A percentile compares a stretch with the other conserved stretches of the same genome.
Conservation (phyloP, 176 grass and related monocot species). For the Carex littledalei region DNA sequence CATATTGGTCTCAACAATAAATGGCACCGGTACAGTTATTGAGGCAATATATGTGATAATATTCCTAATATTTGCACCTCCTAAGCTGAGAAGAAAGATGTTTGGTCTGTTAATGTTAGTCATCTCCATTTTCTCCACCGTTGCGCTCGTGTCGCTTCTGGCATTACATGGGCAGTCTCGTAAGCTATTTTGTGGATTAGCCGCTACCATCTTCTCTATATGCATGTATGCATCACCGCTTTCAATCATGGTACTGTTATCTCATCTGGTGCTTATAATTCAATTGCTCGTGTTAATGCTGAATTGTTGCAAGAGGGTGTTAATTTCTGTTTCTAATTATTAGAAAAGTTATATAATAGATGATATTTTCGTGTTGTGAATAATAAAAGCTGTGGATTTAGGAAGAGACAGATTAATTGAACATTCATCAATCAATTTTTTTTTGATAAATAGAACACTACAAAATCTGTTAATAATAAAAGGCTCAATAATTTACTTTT, state of each 20-base stretch:
- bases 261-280: not conserved
- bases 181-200: slow-evolving; percentile 87
- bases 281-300: not conserved
- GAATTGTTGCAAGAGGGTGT: not conserved
- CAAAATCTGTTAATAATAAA: not conserved
- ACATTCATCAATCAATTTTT: not conserved
- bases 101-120: slow-evolving; percentile 52
- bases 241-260: slow-evolving; percentile 72
- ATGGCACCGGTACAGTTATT: slow-evolving; percentile 64
- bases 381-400: not conserved
- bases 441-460: not conserved
- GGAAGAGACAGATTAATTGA: not conserved
- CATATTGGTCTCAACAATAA: slow-evolving; percentile 85
- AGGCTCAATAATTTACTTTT: not conserved
- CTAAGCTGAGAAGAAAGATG: slow-evolving; percentile 34
- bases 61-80: slow-evolving; percentile 72
- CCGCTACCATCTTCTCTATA: slow-evolving; percentile 84
- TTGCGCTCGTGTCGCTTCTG: slow-evolving; percentile 66
- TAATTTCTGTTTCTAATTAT: not conserved
- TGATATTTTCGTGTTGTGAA: not conserved
- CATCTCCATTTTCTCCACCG: slow-evolving; percentile 42
- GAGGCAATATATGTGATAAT: slow-evolving; percentile 86
- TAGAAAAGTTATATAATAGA: not conserved
- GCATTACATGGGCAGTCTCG: slow-evolving; percentile 58
- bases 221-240: slow-evolving; percentile 98